Conservation (phyloP, 148 eudicot species). For the Arbutus unedo region DNA sequence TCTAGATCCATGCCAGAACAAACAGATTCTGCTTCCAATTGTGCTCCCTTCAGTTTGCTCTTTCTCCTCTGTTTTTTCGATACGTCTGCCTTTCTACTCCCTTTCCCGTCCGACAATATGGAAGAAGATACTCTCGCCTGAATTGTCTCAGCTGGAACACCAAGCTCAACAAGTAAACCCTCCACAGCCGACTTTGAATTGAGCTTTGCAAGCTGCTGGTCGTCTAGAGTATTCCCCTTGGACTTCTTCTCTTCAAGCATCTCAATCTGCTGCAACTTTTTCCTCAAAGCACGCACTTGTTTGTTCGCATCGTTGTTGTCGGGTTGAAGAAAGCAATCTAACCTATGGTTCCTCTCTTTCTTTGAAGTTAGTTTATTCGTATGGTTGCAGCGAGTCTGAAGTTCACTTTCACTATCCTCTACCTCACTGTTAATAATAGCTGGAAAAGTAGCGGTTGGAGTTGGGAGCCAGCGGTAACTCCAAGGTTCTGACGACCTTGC, state of each 20-base stretch:
- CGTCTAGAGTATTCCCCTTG: conserved; percentile 78
- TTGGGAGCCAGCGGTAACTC: conserved; percentile 88
- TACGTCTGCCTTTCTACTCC: conserved; percentile 47
- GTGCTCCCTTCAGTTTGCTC: conserved; percentile 50
- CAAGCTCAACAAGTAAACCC: conserved; percentile 76
- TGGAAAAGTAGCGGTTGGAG: conserved; percentile 89
- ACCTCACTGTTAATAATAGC: conserved; percentile 84
- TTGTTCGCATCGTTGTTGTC: conserved; percentile 40
- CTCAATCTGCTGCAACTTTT: conserved; percentile 98
- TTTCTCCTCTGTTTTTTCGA: conserved; percentile 72
- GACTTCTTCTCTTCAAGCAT: conserved; percentile 78
- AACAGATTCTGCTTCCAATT: conserved; percentile 25
- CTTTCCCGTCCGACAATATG: conserved; percentile 42
- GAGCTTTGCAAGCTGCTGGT: conserved; percentile 90
- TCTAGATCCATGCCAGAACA: conserved; percentile 28
- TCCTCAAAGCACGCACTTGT: conserved; percentile 65
- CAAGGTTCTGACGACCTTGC: conserved; percentile 80
- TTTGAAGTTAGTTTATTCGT: conserved; percentile 24
- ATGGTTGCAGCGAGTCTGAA: conserved; percentile 48
- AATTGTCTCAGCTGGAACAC: conserved; percentile 52
- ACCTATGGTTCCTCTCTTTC: conserved; percentile 38
- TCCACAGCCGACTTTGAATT: conserved; percentile 53
- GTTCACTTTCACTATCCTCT: conserved; percentile 62
- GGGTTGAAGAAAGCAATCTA: conserved; percentile 55
- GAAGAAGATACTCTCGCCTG: conserved; percentile 35